Evolutionary conservation across 495 filamentous ascomycete genomes (phyloP).

Genomic region (Apodospora peruviana): DNA sequence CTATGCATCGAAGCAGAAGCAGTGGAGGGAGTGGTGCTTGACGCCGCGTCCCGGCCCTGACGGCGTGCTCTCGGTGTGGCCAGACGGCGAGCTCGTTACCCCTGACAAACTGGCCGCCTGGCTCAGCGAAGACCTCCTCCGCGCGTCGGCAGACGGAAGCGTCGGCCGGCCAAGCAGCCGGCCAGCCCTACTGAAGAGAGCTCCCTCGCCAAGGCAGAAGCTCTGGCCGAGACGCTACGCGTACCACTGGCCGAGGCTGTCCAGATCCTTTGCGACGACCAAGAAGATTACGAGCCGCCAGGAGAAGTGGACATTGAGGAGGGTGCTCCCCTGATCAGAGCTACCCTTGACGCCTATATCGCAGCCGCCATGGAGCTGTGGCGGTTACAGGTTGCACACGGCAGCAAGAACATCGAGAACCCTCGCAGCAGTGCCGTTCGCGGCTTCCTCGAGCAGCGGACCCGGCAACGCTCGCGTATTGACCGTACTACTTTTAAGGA

Average conservation of each 20-base stretch:
- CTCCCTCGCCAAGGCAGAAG: not conserved
- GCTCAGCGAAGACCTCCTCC: slow-evolving; percentile 1
- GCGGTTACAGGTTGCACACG: slow-evolving; percentile 1
- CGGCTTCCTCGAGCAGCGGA: slow-evolving; percentile 2
- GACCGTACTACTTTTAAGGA: slow-evolving; percentile 1
- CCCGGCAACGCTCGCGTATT: slow-evolving; percentile 1
- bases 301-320: not conserved
- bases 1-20: slow-evolving; percentile 1
- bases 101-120: slow-evolving; percentile 1
- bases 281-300: not conserved
- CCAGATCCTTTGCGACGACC: slow-evolving; percentile 1
- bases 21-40: slow-evolving; percentile 1
- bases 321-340: not conserved
- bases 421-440: slow-evolving; percentile 1
- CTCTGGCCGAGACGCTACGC: not conserved
- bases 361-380: slow-evolving; percentile 1
- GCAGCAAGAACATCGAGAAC: not conserved
- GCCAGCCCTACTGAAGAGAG: not conserved
- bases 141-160: not conserved
- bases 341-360: not conserved
- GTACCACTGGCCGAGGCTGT: not conserved
- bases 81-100: not conserved
- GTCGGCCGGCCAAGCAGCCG: not conserved
- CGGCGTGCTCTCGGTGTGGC: slow-evolving; percentile 3
- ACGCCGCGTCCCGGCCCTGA: not conserved